phyloP scores from a whole-genome alignment of 768 basidiomycete genomes.

The Chlorophyllum brunneum region DNA sequence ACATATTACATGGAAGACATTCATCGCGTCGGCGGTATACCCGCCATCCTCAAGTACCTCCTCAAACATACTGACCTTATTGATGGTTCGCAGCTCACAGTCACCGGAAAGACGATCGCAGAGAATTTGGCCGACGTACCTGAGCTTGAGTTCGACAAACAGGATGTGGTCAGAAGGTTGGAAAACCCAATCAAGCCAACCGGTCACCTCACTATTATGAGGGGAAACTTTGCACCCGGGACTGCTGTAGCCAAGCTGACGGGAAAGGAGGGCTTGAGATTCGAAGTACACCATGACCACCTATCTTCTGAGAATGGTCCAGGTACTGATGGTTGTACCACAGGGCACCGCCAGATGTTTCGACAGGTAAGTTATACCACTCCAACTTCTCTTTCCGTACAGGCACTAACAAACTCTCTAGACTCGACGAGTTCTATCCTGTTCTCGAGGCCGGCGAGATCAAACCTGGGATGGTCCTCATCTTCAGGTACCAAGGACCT shows the following conservation, averaged over 20 bases:
- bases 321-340: constrained; percentile 2
- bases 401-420: constrained; percentile 21
- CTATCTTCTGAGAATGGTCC: neutral
- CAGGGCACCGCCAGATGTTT: constrained; percentile 78
- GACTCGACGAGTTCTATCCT: constrained; percentile 67
- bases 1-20: constrained; percentile 90
- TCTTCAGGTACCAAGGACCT: constrained; percentile 87
- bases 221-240: constrained; percentile 85
- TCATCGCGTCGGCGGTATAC: constrained; percentile 81
- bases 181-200: constrained; percentile 81
- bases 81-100: constrained; percentile 80
- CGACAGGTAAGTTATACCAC: constrained; percentile 44
- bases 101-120: constrained; percentile 87
- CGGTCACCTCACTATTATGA: constrained; percentile 83
- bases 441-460: constrained; percentile 73
- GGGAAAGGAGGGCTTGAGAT: constrained; percentile 84
- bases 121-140: constrained; percentile 79
- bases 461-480: constrained; percentile 68
- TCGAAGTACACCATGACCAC: constrained; percentile 50
- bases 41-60: constrained; percentile 80
- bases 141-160: constrained; percentile 66
- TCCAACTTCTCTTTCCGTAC: neutral
- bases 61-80: constrained; percentile 75
- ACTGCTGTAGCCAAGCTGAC: constrained; percentile 91
- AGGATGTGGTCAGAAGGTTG: constrained; percentile 72